A percentile compares a stretch with the other conserved stretches of the same genome.
Evolutionary conservation across 2,329 filamentous ascomycete species (phyloP).

Genomic region (Trichoderma aggressivum): DNA sequence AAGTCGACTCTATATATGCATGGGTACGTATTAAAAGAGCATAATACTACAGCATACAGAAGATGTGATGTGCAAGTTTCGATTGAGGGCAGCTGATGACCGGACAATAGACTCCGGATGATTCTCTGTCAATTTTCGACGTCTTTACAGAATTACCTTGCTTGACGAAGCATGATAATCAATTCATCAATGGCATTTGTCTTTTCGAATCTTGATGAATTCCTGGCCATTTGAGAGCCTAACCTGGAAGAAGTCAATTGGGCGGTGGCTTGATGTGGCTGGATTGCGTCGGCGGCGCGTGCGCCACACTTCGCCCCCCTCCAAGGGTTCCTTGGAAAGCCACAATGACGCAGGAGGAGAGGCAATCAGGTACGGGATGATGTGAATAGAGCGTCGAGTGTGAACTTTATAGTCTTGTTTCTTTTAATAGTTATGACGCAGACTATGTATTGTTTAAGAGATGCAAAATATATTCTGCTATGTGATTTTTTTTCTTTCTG

Average conservation of each 20-base stretch:
- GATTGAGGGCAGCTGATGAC: too few species aligned
- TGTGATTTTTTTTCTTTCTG: background rate
- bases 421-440: background rate
- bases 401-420: background rate
- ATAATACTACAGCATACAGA: background rate
- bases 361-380: background rate
- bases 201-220: background rate
- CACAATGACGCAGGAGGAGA: constrained; percentile 7
- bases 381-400: background rate
- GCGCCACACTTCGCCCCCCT: background rate
- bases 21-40: background rate
- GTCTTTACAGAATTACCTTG: too few species aligned
- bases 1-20: background rate
- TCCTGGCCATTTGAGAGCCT: background rate
- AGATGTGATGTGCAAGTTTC: background rate
- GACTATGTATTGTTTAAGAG: background rate
- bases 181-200: background rate
- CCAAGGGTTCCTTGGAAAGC: background rate
- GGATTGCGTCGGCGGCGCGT: background rate
- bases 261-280: background rate
- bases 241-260: background rate
- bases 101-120: too few species aligned
- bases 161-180: background rate
- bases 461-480: background rate
- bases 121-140: too few species aligned